Percentiles rank a stretch among this genome's conserved stretches.
These are phyloP conservation scores for Pinus taeda DNA, from an alignment of 75 land plant genomes.

Conservation along the genomic window DNA sequence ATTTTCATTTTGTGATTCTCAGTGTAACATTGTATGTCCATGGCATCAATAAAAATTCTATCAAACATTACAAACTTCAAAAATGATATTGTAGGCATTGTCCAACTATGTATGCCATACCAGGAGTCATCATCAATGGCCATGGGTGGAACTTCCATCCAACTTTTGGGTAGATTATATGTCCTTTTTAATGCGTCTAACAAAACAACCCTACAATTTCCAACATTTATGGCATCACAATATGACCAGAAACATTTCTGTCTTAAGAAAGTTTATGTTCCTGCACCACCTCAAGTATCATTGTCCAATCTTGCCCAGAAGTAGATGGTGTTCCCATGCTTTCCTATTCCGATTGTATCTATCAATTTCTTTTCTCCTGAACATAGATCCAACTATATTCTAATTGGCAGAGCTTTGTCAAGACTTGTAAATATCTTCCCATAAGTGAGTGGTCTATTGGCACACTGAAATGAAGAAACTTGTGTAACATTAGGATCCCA, in stretches of 20 bases:
- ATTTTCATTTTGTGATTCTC: constrained; percentile 62
- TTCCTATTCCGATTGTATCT: constrained; percentile 40
- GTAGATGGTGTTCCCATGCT: constrained; percentile 76
- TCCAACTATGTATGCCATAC: constrained; percentile 95
- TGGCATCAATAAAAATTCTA: constrained; percentile 91
- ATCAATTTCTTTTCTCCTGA: constrained; percentile 54
- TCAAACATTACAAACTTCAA: constrained; percentile 79
- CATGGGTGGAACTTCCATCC: constrained; percentile 72
- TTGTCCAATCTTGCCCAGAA: constrained; percentile 72
- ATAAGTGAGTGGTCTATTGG: too few relatives aligned
- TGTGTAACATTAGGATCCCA: too few relatives aligned
- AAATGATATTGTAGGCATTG: constrained; percentile 79
- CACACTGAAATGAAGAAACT: too few relatives aligned
- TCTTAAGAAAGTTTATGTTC: neutral
- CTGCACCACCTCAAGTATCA: constrained; percentile 31
- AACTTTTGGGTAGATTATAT: constrained; percentile 56
- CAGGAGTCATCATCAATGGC: constrained; percentile 75
- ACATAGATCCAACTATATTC: too few relatives aligned
- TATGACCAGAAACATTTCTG: constrained; percentile 72
- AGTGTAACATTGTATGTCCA: constrained; percentile 67
- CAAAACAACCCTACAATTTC: constrained; percentile 89
- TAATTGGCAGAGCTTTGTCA: too few relatives aligned
- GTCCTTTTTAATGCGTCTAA: constrained; percentile 67
- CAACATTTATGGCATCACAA: constrained; percentile 90
- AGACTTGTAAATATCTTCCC: too few relatives aligned